Evolutionary conservation across 257 asterid species (phyloP), one percentile per base, ranked within the genome.

Genomic region (Ajuga chamaepitys): DNA sequence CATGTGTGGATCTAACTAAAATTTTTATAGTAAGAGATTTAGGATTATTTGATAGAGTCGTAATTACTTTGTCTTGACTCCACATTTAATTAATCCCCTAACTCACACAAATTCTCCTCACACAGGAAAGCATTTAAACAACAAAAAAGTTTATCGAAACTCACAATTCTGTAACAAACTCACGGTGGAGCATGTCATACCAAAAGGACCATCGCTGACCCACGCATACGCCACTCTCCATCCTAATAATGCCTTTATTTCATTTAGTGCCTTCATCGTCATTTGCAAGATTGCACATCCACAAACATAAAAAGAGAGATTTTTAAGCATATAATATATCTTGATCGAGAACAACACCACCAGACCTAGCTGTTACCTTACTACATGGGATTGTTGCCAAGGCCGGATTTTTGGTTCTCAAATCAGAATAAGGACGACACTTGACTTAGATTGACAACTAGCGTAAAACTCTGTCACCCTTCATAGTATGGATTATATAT

Each of bases 171-270:
- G 96, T 93, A 46, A 93, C 96, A 17, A 89, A 46, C 96, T 88
- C 40, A 84, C 85, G 0, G 82, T 74, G 71, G 96, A 79, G 71
- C 96, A 90, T 0, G 94, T 90, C 61, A 93, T 96, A 38, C 96
- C 97, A 45, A 95, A 93, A 45, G 99, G 99, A 85, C 89, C 97
- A 74, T 89, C 99, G 25, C 99, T 97, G 45, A 90, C 96, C 99
- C 97, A 90, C 0, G 99, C 95, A 30, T 94, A 90, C 54, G 90
- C 96, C 79, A 94, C 99, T 78, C 99, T 88, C 99, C 99, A 94
- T 56, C 99, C 99, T 61, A 94, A 91, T 26, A 91, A 94, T 34
- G 99, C 96, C 82, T 94, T 94, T 64, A 94, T 88, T 78, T 94
- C 99, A 75, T 90, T 94, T 50, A 94, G 70, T 37, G 96, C 97